Percentiles rank a stretch among this genome's conserved stretches.
Evolutionary conservation across 257 asterid species (phyloP).

Genomic region (Plectranthus barbatus): DNA sequence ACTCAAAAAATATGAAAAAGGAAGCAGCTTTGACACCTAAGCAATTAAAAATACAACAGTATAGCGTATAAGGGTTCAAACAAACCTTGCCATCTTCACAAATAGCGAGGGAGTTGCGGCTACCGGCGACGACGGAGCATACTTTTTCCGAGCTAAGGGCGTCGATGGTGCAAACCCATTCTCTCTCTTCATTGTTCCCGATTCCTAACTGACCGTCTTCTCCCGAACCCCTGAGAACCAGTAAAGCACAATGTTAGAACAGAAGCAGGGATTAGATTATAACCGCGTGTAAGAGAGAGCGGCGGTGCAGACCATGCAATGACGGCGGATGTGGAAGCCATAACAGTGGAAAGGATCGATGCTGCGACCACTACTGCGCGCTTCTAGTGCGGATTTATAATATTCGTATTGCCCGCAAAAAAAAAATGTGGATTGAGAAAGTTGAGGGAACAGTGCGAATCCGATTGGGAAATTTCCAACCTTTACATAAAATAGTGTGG

Average conservation of each 20-base stretch:
- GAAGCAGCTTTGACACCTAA: background rate
- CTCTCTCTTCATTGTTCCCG: slow-evolving; percentile 78
- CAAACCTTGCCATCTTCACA: slow-evolving; percentile 88
- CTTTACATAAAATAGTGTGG: background rate
- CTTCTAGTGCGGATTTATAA: background rate
- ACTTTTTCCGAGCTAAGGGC: slow-evolving; percentile 50
- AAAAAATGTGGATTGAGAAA: background rate
- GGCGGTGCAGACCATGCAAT: slow-evolving; percentile 61
- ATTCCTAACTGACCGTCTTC: slow-evolving; percentile 97
- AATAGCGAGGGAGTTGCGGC: slow-evolving; percentile 94
- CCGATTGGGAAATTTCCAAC: background rate
- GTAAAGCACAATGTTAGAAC: slow-evolving; percentile 2
- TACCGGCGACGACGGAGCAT: slow-evolving; percentile 78
- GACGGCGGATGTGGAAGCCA: slow-evolving; percentile 64
- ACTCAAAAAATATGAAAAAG: background rate
- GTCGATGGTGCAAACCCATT: slow-evolving; percentile 63
- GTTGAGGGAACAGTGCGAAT: slow-evolving; percentile 6
- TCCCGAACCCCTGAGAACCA: slow-evolving; percentile 82
- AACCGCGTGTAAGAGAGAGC: background rate
- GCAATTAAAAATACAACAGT: background rate
- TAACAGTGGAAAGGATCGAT: slow-evolving; percentile 8
- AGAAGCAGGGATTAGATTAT: background rate
- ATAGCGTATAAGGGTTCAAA: background rate
- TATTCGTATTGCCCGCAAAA: background rate
- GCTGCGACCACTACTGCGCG: background rate